A percentile compares a stretch with the other conserved stretches of the same genome.
These are phyloP conservation scores for Aspergillus panamensis DNA, from an alignment of 495 filamentous ascomycete species.

Conservation along the genomic window DNA sequence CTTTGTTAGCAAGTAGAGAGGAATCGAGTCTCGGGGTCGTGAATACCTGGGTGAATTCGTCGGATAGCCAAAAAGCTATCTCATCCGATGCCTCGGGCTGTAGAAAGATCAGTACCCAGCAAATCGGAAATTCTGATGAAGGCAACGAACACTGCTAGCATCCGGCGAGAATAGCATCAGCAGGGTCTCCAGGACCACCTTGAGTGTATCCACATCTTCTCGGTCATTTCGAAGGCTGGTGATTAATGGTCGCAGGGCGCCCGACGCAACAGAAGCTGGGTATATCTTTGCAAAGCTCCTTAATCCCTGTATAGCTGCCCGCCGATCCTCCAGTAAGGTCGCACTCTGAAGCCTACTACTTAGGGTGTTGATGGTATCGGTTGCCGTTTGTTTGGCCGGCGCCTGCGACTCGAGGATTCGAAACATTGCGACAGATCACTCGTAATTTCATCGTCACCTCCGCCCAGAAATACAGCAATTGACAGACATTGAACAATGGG, in stretches of 20 bases:
- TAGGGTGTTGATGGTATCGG: constrained; percentile 85
- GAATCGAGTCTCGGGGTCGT: constrained; percentile 5
- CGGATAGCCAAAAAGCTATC: constrained; percentile 92
- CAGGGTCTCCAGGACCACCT: constrained; percentile 89
- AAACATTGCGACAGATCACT: constrained; percentile 61
- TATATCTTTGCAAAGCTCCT: constrained; percentile 95
- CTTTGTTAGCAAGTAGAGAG: constrained; percentile 41
- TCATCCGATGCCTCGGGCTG: constrained; percentile 95
- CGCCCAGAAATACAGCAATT: constrained; percentile 28
- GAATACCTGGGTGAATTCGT: constrained; percentile 91
- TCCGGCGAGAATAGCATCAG: constrained; percentile 85
- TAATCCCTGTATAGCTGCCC: constrained; percentile 86
- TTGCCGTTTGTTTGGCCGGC: constrained; percentile 92
- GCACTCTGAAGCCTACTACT: constrained; percentile 81
- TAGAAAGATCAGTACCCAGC: constrained; percentile 27
- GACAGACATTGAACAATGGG: constrained; percentile 29
- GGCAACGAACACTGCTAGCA: constrained; percentile 57
- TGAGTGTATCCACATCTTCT: constrained; percentile 95
- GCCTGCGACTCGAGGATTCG: constrained; percentile 80
- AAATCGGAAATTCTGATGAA: not conserved
- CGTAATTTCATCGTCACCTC: constrained; percentile 48
- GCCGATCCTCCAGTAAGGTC: constrained; percentile 88
- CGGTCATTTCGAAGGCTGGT: constrained; percentile 78
- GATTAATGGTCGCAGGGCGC: constrained; percentile 81
- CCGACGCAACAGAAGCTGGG: constrained; percentile 93